A percentile compares a stretch with the other conserved stretches of the same genome.
These are phyloP conservation scores for Malus domestica DNA, from an alignment of 306 rosid species.

Conservation along the genomic window DNA sequence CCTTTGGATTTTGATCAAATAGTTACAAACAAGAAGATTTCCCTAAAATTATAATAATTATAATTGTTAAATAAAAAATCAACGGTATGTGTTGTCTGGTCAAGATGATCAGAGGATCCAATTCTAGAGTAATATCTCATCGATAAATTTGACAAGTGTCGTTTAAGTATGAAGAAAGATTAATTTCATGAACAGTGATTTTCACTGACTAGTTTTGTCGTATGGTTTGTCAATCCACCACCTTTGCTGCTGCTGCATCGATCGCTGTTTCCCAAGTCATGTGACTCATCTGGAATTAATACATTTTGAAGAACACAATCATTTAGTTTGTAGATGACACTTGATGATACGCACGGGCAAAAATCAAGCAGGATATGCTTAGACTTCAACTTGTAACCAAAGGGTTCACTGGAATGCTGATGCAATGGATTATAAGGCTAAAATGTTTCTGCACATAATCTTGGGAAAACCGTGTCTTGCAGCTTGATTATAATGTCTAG, in stretches of 20 bases:
- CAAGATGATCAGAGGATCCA: too few relatives aligned
- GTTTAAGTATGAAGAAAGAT: background rate
- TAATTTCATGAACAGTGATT: too few relatives aligned
- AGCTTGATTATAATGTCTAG: background rate
- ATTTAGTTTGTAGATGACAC: background rate
- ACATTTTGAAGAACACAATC: background rate
- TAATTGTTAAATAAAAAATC: too few relatives aligned
- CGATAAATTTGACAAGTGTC: background rate
- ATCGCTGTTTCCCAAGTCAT: background rate
- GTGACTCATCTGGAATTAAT: background rate
- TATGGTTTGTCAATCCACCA: background rate
- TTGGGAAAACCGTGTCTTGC: background rate
- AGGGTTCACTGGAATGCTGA: background rate
- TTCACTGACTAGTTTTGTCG: background rate
- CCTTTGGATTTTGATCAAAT: too few relatives aligned
- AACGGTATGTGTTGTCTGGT: too few relatives aligned
- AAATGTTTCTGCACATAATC: background rate
- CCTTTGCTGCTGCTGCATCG: background rate
- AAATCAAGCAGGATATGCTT: background rate
- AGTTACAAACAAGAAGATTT: fast-evolving
- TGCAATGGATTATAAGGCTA: background rate
- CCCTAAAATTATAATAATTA: too few relatives aligned
- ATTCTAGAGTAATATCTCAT: background rate
- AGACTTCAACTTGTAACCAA: background rate
- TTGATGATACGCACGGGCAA: too few relatives aligned